phyloP scores from a whole-genome alignment of 1,284 basidiomycete species.

The Bondarzewia mesenterica region DNA sequence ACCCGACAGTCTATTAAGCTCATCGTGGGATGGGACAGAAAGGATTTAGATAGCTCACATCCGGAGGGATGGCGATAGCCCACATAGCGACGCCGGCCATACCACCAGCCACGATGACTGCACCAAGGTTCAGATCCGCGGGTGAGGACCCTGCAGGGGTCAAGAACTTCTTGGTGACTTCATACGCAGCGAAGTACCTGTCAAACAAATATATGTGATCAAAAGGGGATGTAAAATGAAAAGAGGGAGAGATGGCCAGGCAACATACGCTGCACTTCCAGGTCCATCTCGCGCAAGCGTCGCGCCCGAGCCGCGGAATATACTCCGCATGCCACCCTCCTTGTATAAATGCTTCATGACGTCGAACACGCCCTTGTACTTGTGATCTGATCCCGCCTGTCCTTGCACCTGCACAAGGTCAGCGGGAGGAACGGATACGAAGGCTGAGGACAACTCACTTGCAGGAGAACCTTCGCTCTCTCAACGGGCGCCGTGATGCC shows the following conservation, averaged over 20 bases:
- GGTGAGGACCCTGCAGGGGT: constrained; percentile 72
- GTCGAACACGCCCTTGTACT: constrained; percentile 90
- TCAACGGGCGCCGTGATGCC: constrained; percentile 93
- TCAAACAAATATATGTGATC: constrained; percentile 4
- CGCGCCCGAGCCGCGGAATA: constrained; percentile 90
- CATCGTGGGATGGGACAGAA: constrained; percentile 3
- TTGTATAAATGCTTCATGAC: constrained; percentile 89
- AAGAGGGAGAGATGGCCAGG: neutral
- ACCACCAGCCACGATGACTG: constrained; percentile 90
- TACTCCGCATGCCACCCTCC: constrained; percentile 88
- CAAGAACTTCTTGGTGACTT: constrained; percentile 83
- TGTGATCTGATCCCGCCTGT: constrained; percentile 62
- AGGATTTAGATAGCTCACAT: constrained; percentile 49
- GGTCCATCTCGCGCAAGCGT: constrained; percentile 94
- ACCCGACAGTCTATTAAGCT: constrained; percentile 6
- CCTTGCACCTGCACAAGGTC: constrained; percentile 68
- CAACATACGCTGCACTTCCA: constrained; percentile 86
- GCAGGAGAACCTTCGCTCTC: constrained; percentile 93
- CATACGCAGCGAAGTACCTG: constrained; percentile 97
- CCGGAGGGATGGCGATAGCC: constrained; percentile 91
- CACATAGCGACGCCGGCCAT: constrained; percentile 98
- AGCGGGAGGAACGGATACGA: neutral
- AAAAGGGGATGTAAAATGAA: neutral
- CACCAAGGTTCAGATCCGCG: constrained; percentile 79
- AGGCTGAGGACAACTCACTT: constrained; percentile 39